Evolutionary conservation across 805 yeast species (phyloP), one percentile per base, ranked within the genome.

Genomic region (Starmerella stellata): DNA sequence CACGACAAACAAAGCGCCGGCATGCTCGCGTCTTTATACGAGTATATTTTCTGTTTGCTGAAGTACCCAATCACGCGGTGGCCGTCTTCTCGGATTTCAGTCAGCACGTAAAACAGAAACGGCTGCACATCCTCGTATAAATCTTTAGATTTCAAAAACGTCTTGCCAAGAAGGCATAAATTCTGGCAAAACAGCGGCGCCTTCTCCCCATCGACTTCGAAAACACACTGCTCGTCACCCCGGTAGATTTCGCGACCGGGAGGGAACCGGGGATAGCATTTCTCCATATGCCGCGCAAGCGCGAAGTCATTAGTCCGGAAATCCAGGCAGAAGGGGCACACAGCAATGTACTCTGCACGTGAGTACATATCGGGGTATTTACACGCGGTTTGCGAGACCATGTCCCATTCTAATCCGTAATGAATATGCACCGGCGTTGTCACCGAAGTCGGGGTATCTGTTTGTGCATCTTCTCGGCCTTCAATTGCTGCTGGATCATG

Each of bases 121-220:
- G 96, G 95, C 56, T 90, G 95, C 33, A 87, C 96, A 52, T 90
- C 96, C 54, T 82, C 82, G 54, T 83, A 85, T 37, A 90, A 62
- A 0, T 95, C 82, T 53, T 90, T 90, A 2, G 95, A 81, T 56
- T 85, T 81, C 37, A 90, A 64, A 52, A 85, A 90, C 42, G 83
- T 60, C 55, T 87, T 90, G 2, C 95, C 93, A 47, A 90, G 57
- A 32, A 87, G 63, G 61, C 98, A 90, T 39, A 90, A 59, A 53
- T 82, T 83, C 54, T 83, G 95, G 57, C 95, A 83, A 53, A 78
- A 87, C 37, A 69, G 66, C 14, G 75, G 74, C 50, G 78, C 74
- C 44, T 78, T 78, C 27, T 92, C 63, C 0, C 98, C 98, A 53
- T 90, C 96, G 16, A 90, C 74, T 57, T 90, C 96, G 70, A 85